Evolutionary conservation across 768 basidiomycete genomes (phyloP).

Genomic region (Sporobolomyces roseus): DNA sequence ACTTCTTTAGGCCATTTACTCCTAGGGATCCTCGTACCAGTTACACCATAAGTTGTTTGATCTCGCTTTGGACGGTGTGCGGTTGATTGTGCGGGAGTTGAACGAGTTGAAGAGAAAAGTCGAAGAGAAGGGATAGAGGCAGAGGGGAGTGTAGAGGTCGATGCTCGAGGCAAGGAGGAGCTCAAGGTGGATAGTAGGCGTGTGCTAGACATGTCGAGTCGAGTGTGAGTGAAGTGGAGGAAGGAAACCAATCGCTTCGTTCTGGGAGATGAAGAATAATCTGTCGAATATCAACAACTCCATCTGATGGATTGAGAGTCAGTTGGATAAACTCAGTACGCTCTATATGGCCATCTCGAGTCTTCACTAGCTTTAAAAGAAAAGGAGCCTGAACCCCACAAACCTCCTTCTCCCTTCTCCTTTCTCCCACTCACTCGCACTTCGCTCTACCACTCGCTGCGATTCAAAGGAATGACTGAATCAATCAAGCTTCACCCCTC

Average conservation of each 20-base stretch:
- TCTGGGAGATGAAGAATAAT: too few species aligned
- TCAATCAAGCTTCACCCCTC: not conserved
- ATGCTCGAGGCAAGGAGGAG: not conserved
- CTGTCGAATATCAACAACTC: too few species aligned
- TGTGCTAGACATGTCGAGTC: constrained; percentile 3
- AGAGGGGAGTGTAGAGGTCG: not conserved
- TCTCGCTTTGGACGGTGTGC: constrained; percentile 41
- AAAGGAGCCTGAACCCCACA: too few species aligned
- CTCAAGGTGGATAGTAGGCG: not conserved
- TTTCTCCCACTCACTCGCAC: too few species aligned
- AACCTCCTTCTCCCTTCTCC: not conserved
- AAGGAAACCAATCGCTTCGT: not conserved
- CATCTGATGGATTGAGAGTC: too few species aligned
- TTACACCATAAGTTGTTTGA: constrained; percentile 40
- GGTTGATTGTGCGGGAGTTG: constrained; percentile 13
- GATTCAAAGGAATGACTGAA: too few species aligned
- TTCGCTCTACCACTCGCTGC: too few species aligned
- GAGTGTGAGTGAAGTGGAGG: not conserved
- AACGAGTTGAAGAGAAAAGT: constrained; percentile 1
- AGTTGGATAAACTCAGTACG: not conserved
- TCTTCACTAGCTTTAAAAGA: too few species aligned
- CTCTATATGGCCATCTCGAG: not conserved
- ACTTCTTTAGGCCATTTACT: constrained; percentile 13
- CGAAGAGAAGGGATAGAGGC: not conserved
- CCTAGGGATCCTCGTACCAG: not conserved